Base-by-base conservation (phyloP, 345 rosid species). In the Citrus mangshanensis region DNA sequence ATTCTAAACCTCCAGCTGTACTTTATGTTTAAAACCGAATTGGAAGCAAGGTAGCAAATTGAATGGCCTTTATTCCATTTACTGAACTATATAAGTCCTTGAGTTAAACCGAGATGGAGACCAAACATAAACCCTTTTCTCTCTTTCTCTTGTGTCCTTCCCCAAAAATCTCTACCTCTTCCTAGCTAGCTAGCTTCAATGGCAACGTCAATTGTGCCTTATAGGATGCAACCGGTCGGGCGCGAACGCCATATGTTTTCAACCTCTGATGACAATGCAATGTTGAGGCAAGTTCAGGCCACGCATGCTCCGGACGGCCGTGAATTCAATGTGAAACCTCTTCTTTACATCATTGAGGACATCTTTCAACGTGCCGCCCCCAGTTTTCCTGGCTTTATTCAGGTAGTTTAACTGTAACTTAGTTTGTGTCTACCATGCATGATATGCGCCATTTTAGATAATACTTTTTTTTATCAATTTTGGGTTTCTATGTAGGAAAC, bases 301-400 rank as follows among this genome's bases (percentile, higher is more conserved):
- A 90, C 90, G n/a, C 93, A 90, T 78, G 80, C 87, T 30, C 91
- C 93, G 21, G 90, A 86, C 79, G 92, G 85, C 75, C 80, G 88
- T 9, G 89, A 85, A 32, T 68, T 91, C 34, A 69, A 58, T 30
- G 88, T 87, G 24, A 81, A 71, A 55, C 85, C 88, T 30, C 68
- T 91, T 75, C 89, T 92, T 22, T 74, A 75, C 32, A 51, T 91
- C 38, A 81, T 86, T 34, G 90, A 89, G 77, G 92, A 86, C 71
- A 86, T 90, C 25, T 85, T 90, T 71, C 78, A 59, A 51, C 89
- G 83, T 7, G 86, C 92, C 61, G 30, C 69, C 40, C 77, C 85
- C 4, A 61, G 34, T 10, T 51, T 71, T 40, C 73, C 77, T 22
- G 73, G 66, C 58, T 6, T 56, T 42, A 75, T 76, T 72, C 80